These are phyloP conservation scores for Noccaea caerulescens DNA, from an alignment of 345 rosid genomes.

Conservation along the genomic window DNA sequence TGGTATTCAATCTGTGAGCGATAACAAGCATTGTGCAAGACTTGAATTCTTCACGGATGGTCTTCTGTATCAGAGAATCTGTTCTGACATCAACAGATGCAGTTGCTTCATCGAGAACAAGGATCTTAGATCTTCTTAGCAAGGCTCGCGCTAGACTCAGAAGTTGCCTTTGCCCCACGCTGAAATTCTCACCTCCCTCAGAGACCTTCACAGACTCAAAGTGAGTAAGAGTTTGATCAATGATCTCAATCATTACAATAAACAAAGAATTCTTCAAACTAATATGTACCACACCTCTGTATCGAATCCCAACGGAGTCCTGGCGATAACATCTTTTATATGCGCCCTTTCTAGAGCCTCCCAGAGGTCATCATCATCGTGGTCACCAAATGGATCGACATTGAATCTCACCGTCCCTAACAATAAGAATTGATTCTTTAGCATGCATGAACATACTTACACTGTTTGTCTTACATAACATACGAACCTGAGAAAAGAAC, in stretches of 20 bases:
- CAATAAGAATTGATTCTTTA: constrained; percentile 28
- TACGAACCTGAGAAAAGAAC: constrained; percentile 88
- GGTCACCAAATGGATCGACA: constrained; percentile 87
- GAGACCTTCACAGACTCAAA: constrained; percentile 56
- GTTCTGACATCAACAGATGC: constrained; percentile 94
- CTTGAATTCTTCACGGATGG: constrained; percentile 87
- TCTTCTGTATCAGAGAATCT: constrained; percentile 82
- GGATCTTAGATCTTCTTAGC: constrained; percentile 81
- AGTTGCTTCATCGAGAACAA: constrained; percentile 96
- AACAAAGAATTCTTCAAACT: not conserved
- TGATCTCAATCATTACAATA: constrained; percentile 4
- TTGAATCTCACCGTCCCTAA: constrained; percentile 89
- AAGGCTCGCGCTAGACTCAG: constrained; percentile 95
- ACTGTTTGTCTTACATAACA: not conserved
- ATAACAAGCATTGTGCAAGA: constrained; percentile 90
- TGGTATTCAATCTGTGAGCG: constrained; percentile 89
- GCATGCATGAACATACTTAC: not conserved
- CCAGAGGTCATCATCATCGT: constrained; percentile 89
- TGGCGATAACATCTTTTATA: constrained; percentile 75
- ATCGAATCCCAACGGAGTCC: constrained; percentile 68
- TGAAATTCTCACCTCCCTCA: constrained; percentile 91
- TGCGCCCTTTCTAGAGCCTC: constrained; percentile 90
- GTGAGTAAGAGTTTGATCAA: constrained; percentile 19
- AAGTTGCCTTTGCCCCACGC: constrained; percentile 91
- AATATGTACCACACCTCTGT: constrained; percentile 57